Evolutionary conservation across 148 eudicot species (phyloP).

Genomic region (Vaccinium myrtillus): DNA sequence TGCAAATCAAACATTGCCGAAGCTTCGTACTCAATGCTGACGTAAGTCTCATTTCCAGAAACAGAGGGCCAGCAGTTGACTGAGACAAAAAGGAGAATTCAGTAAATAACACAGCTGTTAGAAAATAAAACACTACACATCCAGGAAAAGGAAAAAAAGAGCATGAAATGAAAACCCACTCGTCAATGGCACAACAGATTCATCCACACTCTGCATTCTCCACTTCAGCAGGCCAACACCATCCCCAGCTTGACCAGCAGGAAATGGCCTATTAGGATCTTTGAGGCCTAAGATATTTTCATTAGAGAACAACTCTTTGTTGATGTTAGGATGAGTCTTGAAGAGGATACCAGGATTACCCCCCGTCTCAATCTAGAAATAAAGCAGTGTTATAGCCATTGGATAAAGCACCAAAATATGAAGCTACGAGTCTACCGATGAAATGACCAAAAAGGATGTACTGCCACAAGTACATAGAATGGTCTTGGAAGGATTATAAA

Average conservation of each 20-base stretch:
- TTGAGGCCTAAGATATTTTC: constrained; percentile 90
- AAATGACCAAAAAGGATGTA: neutral
- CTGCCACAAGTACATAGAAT: neutral
- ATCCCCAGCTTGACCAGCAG: constrained; percentile 77
- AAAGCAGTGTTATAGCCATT: neutral
- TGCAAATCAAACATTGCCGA: constrained; percentile 79
- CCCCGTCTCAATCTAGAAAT: constrained; percentile 76
- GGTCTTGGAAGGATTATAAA: neutral
- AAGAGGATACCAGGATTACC: constrained; percentile 71
- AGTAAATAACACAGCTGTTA: neutral
- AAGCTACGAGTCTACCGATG: neutral
- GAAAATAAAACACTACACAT: neutral
- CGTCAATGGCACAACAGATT: constrained; percentile 83
- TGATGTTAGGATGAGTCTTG: constrained; percentile 94
- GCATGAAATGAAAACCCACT: constrained; percentile 47
- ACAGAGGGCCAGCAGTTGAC: constrained; percentile 99
- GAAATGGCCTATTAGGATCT: constrained; percentile 94
- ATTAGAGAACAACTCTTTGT: constrained; percentile 71
- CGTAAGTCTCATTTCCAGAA: constrained; percentile 92
- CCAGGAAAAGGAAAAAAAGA: neutral
- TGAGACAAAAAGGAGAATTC: constrained; percentile 32
- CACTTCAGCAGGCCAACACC: constrained; percentile 89
- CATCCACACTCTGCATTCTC: constrained; percentile 96
- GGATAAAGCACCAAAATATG: constrained; percentile 2
- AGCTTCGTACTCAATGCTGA: constrained; percentile 95